Conservation (phyloP, 805 yeast species). For the Kluyveromyces lactis region DNA sequence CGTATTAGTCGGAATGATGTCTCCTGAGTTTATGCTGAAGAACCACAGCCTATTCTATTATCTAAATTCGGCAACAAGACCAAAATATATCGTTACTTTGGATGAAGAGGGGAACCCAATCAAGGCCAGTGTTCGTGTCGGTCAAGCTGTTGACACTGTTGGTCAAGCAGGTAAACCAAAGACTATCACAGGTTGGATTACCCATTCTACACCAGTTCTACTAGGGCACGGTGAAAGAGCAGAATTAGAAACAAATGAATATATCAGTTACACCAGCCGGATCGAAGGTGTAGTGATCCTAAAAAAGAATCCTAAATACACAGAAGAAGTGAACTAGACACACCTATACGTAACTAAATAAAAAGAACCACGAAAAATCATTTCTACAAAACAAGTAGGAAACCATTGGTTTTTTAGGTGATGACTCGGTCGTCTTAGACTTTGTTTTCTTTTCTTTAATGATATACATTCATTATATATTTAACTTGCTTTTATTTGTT, state of each 20-base stretch:
- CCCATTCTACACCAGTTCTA: slow-evolving; percentile 95
- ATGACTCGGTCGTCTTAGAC: no score
- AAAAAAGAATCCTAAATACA: slow-evolving; percentile 80
- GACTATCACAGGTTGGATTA: slow-evolving; percentile 99
- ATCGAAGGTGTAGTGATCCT: slow-evolving; percentile 91
- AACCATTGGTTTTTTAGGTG: no score
- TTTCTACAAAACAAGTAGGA: no score
- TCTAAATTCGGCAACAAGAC: slow-evolving; percentile 81
- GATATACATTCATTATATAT: no score
- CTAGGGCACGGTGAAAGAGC: slow-evolving; percentile 94
- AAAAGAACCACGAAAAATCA: neutral
- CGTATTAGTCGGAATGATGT: slow-evolving; percentile 72
- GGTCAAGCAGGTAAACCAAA: slow-evolving; percentile 99
- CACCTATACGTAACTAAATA: neutral
- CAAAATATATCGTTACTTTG: slow-evolving; percentile 86
- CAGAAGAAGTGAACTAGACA: slow-evolving; percentile 42
- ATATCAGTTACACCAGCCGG: slow-evolving; percentile 68
- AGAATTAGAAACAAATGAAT: slow-evolving; percentile 85
- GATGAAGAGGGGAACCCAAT: slow-evolving; percentile 86
- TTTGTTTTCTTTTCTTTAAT: no score
- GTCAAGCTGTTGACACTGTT: slow-evolving; percentile 97
- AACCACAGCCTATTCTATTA: slow-evolving; percentile 81
- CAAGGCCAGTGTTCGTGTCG: slow-evolving; percentile 94
- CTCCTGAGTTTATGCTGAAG: slow-evolving; percentile 76
- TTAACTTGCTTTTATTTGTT: no score